These are phyloP conservation scores for Dendrostoma leiphaemia DNA, from an alignment of 2,329 filamentous ascomycete species.

Conservation along the genomic window DNA sequence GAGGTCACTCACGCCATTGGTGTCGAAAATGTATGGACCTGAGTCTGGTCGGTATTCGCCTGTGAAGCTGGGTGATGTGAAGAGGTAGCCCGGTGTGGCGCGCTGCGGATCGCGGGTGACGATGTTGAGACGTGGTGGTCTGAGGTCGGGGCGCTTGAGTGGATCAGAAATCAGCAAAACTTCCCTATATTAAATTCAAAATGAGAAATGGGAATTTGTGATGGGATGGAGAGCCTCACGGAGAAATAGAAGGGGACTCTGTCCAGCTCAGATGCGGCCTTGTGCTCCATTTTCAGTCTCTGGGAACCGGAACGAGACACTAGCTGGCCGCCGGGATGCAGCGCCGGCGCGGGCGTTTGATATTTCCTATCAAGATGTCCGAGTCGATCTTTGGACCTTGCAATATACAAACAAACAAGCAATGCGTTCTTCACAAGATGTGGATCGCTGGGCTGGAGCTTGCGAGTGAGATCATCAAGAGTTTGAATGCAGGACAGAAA, in stretches of 20 bases:
- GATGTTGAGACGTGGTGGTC: slow-evolving; percentile 12
- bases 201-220: not conserved
- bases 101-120: not conserved
- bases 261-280: not conserved
- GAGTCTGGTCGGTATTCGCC: slow-evolving; percentile 11
- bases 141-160: slow-evolving; percentile 9
- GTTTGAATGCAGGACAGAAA: no score
- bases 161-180: not conserved
- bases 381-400: no score
- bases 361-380: not conserved
- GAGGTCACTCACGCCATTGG: slow-evolving; percentile 11
- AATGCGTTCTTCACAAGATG: no score
- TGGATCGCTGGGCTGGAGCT: no score
- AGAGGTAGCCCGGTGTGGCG: slow-evolving; percentile 6
- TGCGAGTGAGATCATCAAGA: not conserved
- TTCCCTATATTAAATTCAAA: no score
- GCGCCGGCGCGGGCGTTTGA: not conserved
- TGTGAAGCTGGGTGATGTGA: slow-evolving; percentile 2
- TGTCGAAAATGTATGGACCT: slow-evolving; percentile 12
- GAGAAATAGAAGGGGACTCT: slow-evolving; percentile 16
- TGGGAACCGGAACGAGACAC: no score
- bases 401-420: no score
- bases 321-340: not conserved
- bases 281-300: not conserved
- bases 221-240: not conserved